phyloP scores from a whole-genome alignment of 495 filamentous ascomycete species.

The Extremus antarcticus region DNA sequence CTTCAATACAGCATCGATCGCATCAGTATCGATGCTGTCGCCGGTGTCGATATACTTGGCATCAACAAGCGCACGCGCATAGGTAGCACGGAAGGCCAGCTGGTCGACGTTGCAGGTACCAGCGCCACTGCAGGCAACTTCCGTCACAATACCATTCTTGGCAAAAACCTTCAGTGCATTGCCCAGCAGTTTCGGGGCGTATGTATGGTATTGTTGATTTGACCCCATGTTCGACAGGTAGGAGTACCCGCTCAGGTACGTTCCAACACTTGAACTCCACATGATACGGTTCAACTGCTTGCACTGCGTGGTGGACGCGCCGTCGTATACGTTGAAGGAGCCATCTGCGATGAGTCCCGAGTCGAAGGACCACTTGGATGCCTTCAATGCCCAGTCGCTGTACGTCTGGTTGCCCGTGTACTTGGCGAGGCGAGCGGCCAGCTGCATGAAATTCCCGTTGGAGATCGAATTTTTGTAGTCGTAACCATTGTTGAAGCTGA shows the following conservation, averaged over 20 bases:
- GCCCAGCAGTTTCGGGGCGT: not conserved
- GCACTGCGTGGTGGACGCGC: constrained; percentile 47
- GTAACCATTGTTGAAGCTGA: constrained; percentile 65
- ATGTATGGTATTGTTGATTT: not conserved
- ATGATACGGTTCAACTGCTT: constrained; percentile 29
- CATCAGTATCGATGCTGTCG: constrained; percentile 27
- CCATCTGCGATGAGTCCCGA: constrained; percentile 50
- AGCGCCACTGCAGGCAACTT: constrained; percentile 29
- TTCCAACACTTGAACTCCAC: constrained; percentile 13
- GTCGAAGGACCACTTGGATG: constrained; percentile 58
- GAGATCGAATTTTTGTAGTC: constrained; percentile 74
- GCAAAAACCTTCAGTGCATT: not conserved
- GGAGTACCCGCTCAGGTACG: constrained; percentile 12
- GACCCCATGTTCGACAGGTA: constrained; percentile 13
- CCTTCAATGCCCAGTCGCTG: constrained; percentile 60
- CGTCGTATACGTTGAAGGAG: constrained; percentile 55
- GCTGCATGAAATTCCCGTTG: constrained; percentile 71
- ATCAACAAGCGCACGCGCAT: constrained; percentile 33
- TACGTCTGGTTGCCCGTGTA: constrained; percentile 75
- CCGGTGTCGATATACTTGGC: constrained; percentile 20
- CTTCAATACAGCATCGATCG: constrained; percentile 26
- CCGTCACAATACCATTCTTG: constrained; percentile 27
- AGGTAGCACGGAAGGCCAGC: constrained; percentile 34
- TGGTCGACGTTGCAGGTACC: constrained; percentile 34
- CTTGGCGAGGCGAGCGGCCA: constrained; percentile 61